Percentiles rank a stretch among this genome's conserved stretches.
Conservation (phyloP, 2,329 filamentous ascomycete species). For the Fusarium sp. region DNA sequence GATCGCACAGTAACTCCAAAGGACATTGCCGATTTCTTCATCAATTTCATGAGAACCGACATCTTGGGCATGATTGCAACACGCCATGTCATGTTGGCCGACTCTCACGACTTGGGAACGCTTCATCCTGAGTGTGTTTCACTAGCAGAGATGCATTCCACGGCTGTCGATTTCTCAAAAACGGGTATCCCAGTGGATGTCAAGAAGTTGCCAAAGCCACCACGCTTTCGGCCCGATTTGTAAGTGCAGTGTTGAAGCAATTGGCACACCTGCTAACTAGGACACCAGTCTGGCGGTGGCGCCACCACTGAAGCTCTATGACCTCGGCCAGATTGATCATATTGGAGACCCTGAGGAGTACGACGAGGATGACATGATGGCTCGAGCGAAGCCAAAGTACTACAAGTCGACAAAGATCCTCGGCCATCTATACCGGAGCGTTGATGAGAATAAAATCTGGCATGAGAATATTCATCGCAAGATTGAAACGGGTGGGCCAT, state of each 20-base stretch:
- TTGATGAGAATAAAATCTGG: constrained; percentile 79
- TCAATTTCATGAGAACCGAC: constrained; percentile 80
- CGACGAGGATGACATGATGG: constrained; percentile 56
- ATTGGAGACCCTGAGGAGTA: constrained; percentile 49
- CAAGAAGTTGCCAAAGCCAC: constrained; percentile 54
- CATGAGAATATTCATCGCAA: constrained; percentile 57
- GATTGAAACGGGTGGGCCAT: constrained; percentile 41
- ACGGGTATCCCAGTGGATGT: constrained; percentile 72
- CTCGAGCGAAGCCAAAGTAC: constrained; percentile 62
- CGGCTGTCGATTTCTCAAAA: constrained; percentile 81
- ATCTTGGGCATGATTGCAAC: constrained; percentile 74
- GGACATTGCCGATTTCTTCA: constrained; percentile 85
- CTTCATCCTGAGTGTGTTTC: constrained; percentile 60
- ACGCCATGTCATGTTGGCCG: constrained; percentile 73
- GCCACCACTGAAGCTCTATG: constrained; percentile 58
- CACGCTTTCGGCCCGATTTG: constrained; percentile 65
- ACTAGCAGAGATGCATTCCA: constrained; percentile 75
- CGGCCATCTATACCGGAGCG: constrained; percentile 76
- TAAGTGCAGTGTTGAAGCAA: constrained; percentile 48
- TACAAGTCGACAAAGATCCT: constrained; percentile 77
- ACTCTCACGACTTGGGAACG: constrained; percentile 66
- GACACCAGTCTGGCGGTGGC: constrained; percentile 58
- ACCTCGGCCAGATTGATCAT: constrained; percentile 55
- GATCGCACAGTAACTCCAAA: constrained; percentile 66
- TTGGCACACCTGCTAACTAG: neutral